Percentiles rank a stretch among this genome's conserved stretches.
These are phyloP conservation scores for Blumeriella jaapii DNA, from an alignment of 2,329 filamentous ascomycete species.

Conservation along the genomic window DNA sequence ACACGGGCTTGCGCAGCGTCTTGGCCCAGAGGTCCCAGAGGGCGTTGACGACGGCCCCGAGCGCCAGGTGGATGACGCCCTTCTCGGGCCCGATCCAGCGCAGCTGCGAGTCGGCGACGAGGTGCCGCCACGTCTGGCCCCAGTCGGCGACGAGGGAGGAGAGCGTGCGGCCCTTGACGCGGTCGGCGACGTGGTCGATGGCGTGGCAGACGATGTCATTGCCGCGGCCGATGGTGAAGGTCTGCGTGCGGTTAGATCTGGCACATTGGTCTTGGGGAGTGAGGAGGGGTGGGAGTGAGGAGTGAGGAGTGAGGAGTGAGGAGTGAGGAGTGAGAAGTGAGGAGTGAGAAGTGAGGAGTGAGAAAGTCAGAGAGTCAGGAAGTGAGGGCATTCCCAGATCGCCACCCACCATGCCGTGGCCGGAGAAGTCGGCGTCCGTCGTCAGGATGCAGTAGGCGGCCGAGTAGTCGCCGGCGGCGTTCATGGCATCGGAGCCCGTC, in stretches of 20 bases:
- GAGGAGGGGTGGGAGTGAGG: too few relatives aligned
- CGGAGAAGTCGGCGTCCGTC: constrained; percentile 60
- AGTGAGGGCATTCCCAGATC: constrained; percentile 1
- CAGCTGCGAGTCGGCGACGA: constrained; percentile 83
- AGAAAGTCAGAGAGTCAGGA: too few relatives aligned
- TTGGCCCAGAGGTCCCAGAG: constrained; percentile 97
- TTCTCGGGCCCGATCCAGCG: constrained; percentile 94
- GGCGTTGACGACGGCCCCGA: constrained; percentile 81
- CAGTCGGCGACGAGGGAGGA: constrained; percentile 68
- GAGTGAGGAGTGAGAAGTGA: too few relatives aligned
- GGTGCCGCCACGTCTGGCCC: constrained; percentile 81
- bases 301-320: too few relatives aligned
- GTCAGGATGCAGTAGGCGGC: constrained; percentile 87
- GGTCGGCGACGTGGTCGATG: constrained; percentile 66
- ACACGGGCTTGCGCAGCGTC: constrained; percentile 73
- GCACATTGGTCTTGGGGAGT: not conserved
- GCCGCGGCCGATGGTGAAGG: constrained; percentile 78
- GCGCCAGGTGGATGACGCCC: constrained; percentile 83
- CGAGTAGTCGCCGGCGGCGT: constrained; percentile 85
- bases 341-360: too few relatives aligned
- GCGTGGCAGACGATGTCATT: constrained; percentile 87
- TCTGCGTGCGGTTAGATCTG: constrained; percentile 30
- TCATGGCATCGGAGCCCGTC: constrained; percentile 96
- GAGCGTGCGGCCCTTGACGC: constrained; percentile 64
- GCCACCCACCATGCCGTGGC: constrained; percentile 62